Evolutionary conservation across 106 monocot genomes (phyloP).

Genomic region (Gastrodia elata): DNA sequence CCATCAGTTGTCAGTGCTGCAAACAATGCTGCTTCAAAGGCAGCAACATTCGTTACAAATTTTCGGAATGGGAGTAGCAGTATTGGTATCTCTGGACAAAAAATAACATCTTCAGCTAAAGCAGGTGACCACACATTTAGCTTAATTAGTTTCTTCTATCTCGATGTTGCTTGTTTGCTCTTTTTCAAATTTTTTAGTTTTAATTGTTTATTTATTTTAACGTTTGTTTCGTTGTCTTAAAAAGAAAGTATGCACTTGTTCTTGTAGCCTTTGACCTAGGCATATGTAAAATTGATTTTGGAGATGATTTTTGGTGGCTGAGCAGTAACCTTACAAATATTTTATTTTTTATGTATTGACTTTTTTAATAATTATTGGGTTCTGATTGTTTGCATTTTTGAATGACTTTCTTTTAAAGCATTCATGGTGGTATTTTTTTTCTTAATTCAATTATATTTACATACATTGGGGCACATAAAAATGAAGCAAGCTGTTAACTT

Average conservation of each 20-base stretch:
- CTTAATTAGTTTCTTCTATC: neutral
- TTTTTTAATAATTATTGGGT: too few species aligned
- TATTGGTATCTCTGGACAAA: slow-evolving; percentile 19
- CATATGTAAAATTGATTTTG: neutral
- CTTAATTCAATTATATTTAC: too few species aligned
- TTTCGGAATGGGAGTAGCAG: slow-evolving; percentile 35
- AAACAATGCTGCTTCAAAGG: slow-evolving; percentile 77
- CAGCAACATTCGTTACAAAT: slow-evolving; percentile 55
- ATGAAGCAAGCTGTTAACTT: too few species aligned
- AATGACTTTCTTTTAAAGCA: too few species aligned
- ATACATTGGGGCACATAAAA: too few species aligned
- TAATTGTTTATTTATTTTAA: neutral
- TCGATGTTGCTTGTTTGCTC: neutral
- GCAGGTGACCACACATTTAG: slow-evolving; percentile 34
- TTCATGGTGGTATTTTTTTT: too few species aligned
- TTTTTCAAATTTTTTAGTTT: neutral
- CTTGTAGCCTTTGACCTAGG: too few species aligned
- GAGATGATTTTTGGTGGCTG: too few species aligned
- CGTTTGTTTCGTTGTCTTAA: neutral
- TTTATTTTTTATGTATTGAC: too few species aligned
- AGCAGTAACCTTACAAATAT: too few species aligned
- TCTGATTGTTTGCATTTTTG: too few species aligned
- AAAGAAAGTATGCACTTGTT: neutral
- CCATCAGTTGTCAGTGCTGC: slow-evolving; percentile 48
- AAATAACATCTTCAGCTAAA: slow-evolving; percentile 37